Percentiles rank a stretch among this genome's conserved stretches.
Evolutionary conservation across 1,139 yeast species (phyloP).

Genomic region (Yamadazyma conglobata): DNA sequence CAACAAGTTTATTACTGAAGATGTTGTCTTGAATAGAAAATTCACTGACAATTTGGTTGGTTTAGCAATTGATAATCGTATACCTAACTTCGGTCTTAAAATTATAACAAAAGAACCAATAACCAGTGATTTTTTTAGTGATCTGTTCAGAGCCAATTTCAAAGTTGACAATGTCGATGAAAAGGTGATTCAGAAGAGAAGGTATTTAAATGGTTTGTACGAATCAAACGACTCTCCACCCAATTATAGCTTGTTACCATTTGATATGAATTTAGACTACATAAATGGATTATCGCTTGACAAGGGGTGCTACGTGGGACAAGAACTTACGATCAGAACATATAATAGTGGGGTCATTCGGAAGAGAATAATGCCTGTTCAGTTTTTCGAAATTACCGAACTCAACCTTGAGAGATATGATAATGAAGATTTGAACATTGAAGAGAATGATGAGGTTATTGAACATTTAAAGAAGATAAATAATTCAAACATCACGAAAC

Average conservation of each 20-base stretch:
- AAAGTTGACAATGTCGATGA: conserved; percentile 17
- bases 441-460: conserved; percentile 17
- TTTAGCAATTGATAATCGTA: conserved; percentile 57
- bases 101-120: conserved; percentile 42
- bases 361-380: conserved; percentile 76
- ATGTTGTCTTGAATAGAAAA: conserved; percentile 25
- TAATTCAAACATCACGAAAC: conserved; percentile 19
- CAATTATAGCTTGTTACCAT: conserved; percentile 57
- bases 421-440: conserved; percentile 15
- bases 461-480: conserved; percentile 18
- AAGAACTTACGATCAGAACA: conserved; percentile 88
- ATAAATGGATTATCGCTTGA: conserved; percentile 79
- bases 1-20: conserved; percentile 28
- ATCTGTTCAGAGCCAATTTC: conserved; percentile 23
- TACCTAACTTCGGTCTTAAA: conserved; percentile 72
- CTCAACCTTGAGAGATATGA: conserved; percentile 14
- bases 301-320: conserved; percentile 96
- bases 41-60: conserved; percentile 25
- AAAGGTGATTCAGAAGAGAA: conserved; percentile 38
- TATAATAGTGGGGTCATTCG: conserved; percentile 78
- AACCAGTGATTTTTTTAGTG: conserved; percentile 23
- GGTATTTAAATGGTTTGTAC: conserved; percentile 62
- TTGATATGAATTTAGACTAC: conserved; percentile 80
- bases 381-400: conserved; percentile 34
- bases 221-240: conserved; percentile 52